Conservation (phyloP, 23 red algal species). For the Gracilaria domingensis region DNA sequence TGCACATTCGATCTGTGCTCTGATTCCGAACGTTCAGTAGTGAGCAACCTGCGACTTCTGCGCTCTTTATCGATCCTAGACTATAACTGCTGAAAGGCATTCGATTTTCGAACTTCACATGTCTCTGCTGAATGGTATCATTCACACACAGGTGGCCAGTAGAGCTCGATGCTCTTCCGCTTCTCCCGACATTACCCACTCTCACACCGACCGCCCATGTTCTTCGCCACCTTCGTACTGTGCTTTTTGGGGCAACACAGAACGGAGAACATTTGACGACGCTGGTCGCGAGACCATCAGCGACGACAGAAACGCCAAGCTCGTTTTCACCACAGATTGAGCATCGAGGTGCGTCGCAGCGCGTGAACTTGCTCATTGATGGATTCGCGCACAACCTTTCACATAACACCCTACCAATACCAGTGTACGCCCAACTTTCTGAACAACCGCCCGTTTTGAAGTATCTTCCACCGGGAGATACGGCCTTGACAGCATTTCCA, state of each 20-base stretch:
- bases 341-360: background rate
- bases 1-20: too few species aligned
- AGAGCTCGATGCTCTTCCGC: slow-evolving; percentile 17
- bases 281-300: slow-evolving; percentile 13
- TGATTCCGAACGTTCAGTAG: too few species aligned
- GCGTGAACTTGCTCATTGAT: slow-evolving; percentile 5
- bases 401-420: slow-evolving; percentile 15
- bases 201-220: slow-evolving; percentile 17
- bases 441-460: slow-evolving; percentile 8
- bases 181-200: slow-evolving; percentile 7
- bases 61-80: background rate
- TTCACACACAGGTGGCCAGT: background rate
- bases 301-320: background rate
- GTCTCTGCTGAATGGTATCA: background rate
- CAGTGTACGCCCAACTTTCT: slow-evolving; percentile 25
- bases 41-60: background rate
- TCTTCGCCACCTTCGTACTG: slow-evolving; percentile 30
- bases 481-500: slow-evolving; percentile 24
- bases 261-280: slow-evolving; percentile 36
- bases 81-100: background rate
- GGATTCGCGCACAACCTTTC: slow-evolving; percentile 30
- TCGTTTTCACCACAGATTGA: background rate
- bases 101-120: background rate
- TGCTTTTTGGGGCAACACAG: slow-evolving; percentile 31
- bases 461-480: slow-evolving; percentile 38